A percentile compares a stretch with the other conserved stretches of the same genome.
Evolutionary conservation across 2,329 filamentous ascomycete species (phyloP).

Genomic region (Dendrostoma leiphaemia): DNA sequence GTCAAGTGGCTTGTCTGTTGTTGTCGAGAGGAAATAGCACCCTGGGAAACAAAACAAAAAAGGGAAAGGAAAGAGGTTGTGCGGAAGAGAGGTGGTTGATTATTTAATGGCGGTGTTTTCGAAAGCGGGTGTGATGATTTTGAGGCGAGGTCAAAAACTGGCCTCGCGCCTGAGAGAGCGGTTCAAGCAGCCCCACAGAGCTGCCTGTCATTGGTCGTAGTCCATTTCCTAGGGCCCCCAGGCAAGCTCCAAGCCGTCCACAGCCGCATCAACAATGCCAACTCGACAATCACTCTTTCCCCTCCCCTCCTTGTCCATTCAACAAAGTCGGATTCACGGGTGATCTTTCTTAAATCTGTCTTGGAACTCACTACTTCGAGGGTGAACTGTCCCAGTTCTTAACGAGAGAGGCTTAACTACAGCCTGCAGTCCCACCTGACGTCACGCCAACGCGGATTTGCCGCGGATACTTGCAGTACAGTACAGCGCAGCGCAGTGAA

Average conservation of each 20-base stretch:
- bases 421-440: constrained; percentile 9
- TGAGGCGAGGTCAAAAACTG: constrained; percentile 6
- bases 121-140: constrained; percentile 13
- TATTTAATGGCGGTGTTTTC: constrained; percentile 15
- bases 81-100: not conserved
- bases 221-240: no score
- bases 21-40: not conserved
- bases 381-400: not conserved
- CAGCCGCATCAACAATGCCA: not conserved
- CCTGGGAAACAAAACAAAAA: not conserved
- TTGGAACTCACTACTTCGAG: no score
- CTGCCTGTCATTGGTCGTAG: constrained; percentile 1
- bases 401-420: no score
- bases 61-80: constrained; percentile 1
- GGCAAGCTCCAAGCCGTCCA: not conserved
- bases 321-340: no score
- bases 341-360: no score
- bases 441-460: constrained; percentile 13
- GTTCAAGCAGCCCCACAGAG: constrained; percentile 2
- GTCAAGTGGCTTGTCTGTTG: constrained; percentile 3
- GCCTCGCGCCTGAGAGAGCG: constrained; percentile 3
- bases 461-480: no score
- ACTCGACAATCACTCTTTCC: not conserved
- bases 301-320: not conserved
- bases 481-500: no score